A percentile compares a stretch with the other conserved stretches of the same genome.
These are phyloP conservation scores for Mortierella alpina DNA, from an alignment of 192 early-diverging fungal genomes.

Conservation along the genomic window DNA sequence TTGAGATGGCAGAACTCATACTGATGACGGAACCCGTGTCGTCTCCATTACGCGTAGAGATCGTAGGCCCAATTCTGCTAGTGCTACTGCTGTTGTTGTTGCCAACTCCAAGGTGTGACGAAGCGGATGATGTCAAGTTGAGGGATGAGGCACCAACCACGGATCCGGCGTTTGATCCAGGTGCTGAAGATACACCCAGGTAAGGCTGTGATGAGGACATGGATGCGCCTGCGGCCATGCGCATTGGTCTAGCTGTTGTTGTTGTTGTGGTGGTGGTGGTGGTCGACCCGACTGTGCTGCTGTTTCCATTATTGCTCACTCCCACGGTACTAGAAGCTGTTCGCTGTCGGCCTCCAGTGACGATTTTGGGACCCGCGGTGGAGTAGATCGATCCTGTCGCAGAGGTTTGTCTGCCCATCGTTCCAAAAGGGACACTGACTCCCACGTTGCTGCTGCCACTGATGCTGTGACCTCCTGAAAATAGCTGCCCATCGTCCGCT, in stretches of 20 bases:
- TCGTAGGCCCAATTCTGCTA: neutral
- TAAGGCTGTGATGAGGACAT: slow-evolving; percentile 9
- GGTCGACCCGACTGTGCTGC: neutral
- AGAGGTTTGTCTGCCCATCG: slow-evolving; percentile 4
- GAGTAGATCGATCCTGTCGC: neutral
- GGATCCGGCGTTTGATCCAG: slow-evolving; percentile 16
- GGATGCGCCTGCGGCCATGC: slow-evolving; percentile 37
- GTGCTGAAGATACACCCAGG: neutral
- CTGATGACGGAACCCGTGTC: slow-evolving; percentile 17
- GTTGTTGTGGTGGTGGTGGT: too few species aligned
- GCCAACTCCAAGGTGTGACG: neutral
- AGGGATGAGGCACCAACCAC: neutral
- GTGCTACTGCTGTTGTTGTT: slow-evolving; percentile 2
- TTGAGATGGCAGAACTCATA: slow-evolving; percentile 8
- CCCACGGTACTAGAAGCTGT: slow-evolving; percentile 12
- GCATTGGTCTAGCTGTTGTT: slow-evolving; percentile 22
- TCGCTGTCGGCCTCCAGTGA: slow-evolving; percentile 2
- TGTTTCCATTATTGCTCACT: neutral
- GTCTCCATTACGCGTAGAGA: slow-evolving; percentile 7
- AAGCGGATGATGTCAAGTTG: neutral
- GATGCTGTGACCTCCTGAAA: slow-evolving; percentile 31
- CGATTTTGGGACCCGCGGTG: slow-evolving; percentile 1
- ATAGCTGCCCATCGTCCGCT: slow-evolving; percentile 37
- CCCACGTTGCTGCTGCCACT: slow-evolving; percentile 21
- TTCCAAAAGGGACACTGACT: slow-evolving; percentile 17